Conservation (phyloP, 179 eudicot species). For the Carnegiea gigantea region DNA sequence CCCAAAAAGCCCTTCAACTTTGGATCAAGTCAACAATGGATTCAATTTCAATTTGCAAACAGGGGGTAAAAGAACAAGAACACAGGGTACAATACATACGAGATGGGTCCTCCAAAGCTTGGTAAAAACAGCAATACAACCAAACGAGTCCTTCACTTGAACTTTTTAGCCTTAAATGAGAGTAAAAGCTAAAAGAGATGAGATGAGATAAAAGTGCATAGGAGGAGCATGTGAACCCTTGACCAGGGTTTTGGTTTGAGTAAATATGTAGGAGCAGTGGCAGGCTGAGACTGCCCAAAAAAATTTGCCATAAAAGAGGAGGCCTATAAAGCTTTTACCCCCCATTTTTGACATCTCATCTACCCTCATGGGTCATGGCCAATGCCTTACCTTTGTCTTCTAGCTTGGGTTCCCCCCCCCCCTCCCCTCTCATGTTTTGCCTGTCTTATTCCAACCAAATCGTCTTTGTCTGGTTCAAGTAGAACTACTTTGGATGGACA, state of each 20-base stretch:
- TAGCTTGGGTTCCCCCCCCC: constrained; percentile 18
- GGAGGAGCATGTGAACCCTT: constrained; percentile 21
- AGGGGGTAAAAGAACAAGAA: constrained; percentile 12
- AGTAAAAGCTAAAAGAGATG: not conserved
- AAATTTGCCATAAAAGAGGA: constrained; percentile 20
- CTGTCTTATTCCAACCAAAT: not conserved
- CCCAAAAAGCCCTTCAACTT: not conserved
- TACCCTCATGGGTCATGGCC: not conserved
- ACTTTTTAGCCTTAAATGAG: not conserved
- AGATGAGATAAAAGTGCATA: not conserved
- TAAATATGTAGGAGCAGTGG: not conserved
- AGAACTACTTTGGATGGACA: not conserved
- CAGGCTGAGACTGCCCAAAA: not conserved
- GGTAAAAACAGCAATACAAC: constrained; percentile 15
- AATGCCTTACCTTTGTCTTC: constrained; percentile 10
- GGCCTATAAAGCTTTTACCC: constrained; percentile 19
- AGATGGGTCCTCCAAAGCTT: constrained; percentile 9
- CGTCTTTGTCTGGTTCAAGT: not conserved
- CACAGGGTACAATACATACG: no score
- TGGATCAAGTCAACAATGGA: constrained; percentile 16
- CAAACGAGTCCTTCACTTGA: constrained; percentile 16
- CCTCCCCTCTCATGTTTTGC: not conserved
- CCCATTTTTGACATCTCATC: constrained; percentile 24
- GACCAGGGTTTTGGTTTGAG: not conserved
- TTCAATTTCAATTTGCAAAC: not conserved